Conservation (phyloP, 306 rosid genomes). For the Malus fusca region DNA sequence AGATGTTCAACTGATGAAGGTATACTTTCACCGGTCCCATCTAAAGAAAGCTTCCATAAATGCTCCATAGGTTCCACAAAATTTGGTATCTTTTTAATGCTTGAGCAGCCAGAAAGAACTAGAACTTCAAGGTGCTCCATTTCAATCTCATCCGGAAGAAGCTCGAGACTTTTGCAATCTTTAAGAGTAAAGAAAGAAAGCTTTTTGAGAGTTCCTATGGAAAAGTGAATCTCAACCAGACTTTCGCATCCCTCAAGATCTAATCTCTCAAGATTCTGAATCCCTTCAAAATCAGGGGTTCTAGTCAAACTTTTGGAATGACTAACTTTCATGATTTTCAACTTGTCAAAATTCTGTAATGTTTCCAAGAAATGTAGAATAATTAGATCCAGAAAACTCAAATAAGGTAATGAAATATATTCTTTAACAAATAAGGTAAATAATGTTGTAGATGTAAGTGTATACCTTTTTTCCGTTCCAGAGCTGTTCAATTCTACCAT, state of each 20-base stretch:
- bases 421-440: not conserved
- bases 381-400: too few relatives aligned
- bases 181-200: not conserved
- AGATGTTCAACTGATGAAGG: conserved; percentile 3
- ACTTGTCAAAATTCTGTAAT: too few relatives aligned
- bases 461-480: conserved; percentile 12
- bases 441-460: not conserved
- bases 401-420: too few relatives aligned
- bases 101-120: not conserved
- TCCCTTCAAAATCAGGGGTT: conserved; percentile 1
- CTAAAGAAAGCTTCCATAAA: conserved; percentile 3
- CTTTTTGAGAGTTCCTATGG: not conserved
- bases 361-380: too few relatives aligned
- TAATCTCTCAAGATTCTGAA: conserved; percentile 10
- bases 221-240: conserved; percentile 12
- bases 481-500: conserved; percentile 5
- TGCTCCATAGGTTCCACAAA: not conserved
- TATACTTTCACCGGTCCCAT: not conserved
- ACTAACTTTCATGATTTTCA: too few relatives aligned
- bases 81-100: not conserved
- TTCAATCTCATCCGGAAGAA: not conserved
- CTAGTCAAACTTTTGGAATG: not conserved
- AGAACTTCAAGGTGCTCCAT: not conserved
- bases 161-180: conserved; percentile 1
- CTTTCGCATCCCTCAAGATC: conserved; percentile 11